phyloP scores from a whole-genome alignment of 1,284 basidiomycete genomes.

The Sporisorium exsertum region DNA sequence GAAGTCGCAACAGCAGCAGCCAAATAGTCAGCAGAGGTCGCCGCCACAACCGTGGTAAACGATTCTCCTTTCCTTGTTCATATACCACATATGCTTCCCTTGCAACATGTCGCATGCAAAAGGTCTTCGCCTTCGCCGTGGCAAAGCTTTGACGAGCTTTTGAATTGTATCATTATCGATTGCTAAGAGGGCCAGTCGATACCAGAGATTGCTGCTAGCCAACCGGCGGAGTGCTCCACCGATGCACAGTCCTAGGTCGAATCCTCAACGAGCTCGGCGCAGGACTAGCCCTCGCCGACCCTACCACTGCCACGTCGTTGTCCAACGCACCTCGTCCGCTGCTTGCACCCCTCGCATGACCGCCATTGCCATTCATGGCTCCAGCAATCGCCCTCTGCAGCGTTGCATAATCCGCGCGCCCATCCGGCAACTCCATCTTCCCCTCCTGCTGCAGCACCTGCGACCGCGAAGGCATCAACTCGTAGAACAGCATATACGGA shows the following conservation, averaged over 20 bases:
- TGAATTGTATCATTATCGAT: background rate
- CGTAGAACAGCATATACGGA: constrained; percentile 67
- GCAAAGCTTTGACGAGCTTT: background rate
- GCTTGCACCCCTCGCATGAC: background rate
- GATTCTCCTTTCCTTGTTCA: background rate
- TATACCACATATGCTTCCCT: constrained; percentile 1
- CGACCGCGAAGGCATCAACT: constrained; percentile 25
- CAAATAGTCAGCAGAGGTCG: constrained; percentile 3
- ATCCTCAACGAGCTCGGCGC: constrained; percentile 18
- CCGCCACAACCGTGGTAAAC: constrained; percentile 32
- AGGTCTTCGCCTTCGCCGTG: no score
- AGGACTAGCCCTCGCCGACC: constrained; percentile 10
- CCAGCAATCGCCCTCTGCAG: constrained; percentile 35
- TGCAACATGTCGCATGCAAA: background rate
- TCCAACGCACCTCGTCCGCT: background rate
- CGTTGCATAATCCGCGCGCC: constrained; percentile 21
- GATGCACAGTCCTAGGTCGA: constrained; percentile 36
- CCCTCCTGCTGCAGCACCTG: constrained; percentile 6
- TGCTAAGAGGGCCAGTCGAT: no score
- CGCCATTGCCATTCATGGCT: constrained; percentile 10
- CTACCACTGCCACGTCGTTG: background rate
- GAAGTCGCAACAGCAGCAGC: constrained; percentile 4
- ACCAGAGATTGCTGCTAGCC: background rate
- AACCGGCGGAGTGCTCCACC: constrained; percentile 39
- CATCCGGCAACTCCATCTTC: constrained; percentile 17